Evolutionary conservation across 441 rosid genomes (phyloP).

Genomic region (Bocquillonia castaneifolia): DNA sequence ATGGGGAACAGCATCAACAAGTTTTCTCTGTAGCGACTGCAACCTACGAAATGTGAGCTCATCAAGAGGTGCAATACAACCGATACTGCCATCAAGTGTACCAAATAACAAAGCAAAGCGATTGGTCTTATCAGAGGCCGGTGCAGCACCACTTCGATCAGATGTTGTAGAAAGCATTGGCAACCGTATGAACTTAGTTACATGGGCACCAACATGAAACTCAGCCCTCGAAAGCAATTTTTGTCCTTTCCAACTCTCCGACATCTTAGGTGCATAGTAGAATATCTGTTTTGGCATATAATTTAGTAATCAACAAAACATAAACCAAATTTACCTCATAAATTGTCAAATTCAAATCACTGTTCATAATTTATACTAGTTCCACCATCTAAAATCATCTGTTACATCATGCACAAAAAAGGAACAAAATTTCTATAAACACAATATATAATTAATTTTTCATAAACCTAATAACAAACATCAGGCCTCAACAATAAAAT

Average conservation of each 20-base stretch:
- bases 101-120: conserved; percentile 87
- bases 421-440: neutral
- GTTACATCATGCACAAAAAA: neutral
- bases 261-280: conserved; percentile 92
- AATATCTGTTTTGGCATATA: conserved; percentile 53
- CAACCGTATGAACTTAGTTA: conserved; percentile 82
- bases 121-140: conserved; percentile 77
- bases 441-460: neutral
- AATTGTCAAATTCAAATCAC: neutral
- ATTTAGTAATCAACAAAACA: neutral
- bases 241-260: conserved; percentile 98
- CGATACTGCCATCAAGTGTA: conserved; percentile 92
- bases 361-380: neutral
- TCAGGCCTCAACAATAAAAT: neutral
- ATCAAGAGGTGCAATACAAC: conserved; percentile 93
- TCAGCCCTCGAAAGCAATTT: conserved; percentile 95
- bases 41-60: conserved; percentile 94
- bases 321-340: conserved; percentile 3
- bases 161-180: conserved; percentile 72
- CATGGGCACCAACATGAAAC: conserved; percentile 90
- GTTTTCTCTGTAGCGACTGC: conserved; percentile 86
- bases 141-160: conserved; percentile 46
- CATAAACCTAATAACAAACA: neutral
- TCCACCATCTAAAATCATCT: neutral
- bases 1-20: conserved; percentile 88